A percentile compares a stretch with the other conserved stretches of the same genome.
Evolutionary conservation across 2,329 filamentous ascomycete genomes (phyloP).

Genomic region (Monilinia vaccinii-corymbosi): DNA sequence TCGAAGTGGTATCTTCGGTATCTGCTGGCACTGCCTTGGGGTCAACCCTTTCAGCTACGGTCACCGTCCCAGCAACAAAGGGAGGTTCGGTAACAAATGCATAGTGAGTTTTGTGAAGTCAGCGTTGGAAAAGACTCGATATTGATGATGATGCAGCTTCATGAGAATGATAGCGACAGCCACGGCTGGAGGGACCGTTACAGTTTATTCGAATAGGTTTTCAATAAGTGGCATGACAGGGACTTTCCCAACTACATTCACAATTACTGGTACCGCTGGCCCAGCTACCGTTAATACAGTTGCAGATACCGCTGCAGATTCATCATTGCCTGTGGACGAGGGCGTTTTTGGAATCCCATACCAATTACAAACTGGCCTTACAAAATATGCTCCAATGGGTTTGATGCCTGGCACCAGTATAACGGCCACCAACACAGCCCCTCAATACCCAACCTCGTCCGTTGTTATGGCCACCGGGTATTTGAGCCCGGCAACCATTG

Average conservation of each 20-base stretch:
- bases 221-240: constrained; percentile 56
- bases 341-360: constrained; percentile 28
- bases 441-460: constrained; percentile 31
- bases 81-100: constrained; percentile 26
- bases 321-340: constrained; percentile 11
- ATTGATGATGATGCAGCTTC: constrained; percentile 37
- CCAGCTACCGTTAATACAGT: constrained; percentile 25
- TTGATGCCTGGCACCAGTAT: constrained; percentile 31
- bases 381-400: constrained; percentile 35
- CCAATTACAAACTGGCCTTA: constrained; percentile 30
- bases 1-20: not conserved
- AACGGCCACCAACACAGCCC: constrained; percentile 31
- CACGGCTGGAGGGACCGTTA: constrained; percentile 44
- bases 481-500: constrained; percentile 25
- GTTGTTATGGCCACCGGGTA: constrained; percentile 29
- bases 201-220: constrained; percentile 55
- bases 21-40: not conserved
- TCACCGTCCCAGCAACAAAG: constrained; percentile 22
- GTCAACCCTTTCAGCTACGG: constrained; percentile 9
- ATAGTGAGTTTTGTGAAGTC: constrained; percentile 24
- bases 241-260: constrained; percentile 36
- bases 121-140: not conserved
- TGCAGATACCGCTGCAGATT: constrained; percentile 6
- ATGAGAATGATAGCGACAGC: constrained; percentile 48
- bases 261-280: constrained; percentile 32